These are phyloP conservation scores for Furcasterigmium sp. DNA, from an alignment of 2,329 filamentous ascomycete genomes.

Conservation along the genomic window DNA sequence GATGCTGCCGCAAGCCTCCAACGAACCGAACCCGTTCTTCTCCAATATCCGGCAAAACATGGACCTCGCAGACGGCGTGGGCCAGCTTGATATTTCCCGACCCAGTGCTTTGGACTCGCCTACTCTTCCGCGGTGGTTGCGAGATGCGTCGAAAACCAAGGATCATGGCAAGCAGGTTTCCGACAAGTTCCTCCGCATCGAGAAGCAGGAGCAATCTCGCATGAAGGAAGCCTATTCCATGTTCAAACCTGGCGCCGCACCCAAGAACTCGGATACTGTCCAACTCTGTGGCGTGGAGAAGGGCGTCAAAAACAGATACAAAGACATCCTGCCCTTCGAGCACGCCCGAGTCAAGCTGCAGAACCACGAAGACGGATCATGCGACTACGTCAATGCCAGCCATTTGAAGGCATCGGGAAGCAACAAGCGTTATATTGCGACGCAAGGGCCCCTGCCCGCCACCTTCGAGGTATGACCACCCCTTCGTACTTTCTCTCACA, in stretches of 20 bases:
- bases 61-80: conserved; percentile 89
- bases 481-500: too few relatives aligned
- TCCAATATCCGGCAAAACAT: conserved; percentile 95
- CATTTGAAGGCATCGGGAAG: conserved; percentile 74
- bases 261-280: conserved; percentile 33
- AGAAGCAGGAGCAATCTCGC: conserved; percentile 80
- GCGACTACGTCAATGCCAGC: conserved; percentile 96
- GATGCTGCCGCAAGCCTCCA: conserved; percentile 64
- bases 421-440: conserved; percentile 91
- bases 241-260: conserved; percentile 36
- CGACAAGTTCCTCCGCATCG: conserved; percentile 77
- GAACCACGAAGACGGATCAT: conserved; percentile 59
- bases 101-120: conserved; percentile 40
- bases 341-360: conserved; percentile 82
- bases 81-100: conserved; percentile 61
- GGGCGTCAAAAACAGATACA: conserved; percentile 92
- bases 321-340: conserved; percentile 95
- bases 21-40: conserved; percentile 83
- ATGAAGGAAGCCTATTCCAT: conserved; percentile 73
- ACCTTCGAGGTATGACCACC: conserved; percentile 79
- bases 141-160: conserved; percentile 55
- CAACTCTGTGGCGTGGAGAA: conserved; percentile 91
- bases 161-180: conserved; percentile 79
- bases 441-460: conserved; percentile 85
- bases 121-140: conserved; percentile 72